These are phyloP conservation scores for Rhipidocladum racemiflorum DNA, from an alignment of 176 grass and related monocot genomes.

Conservation along the genomic window DNA sequence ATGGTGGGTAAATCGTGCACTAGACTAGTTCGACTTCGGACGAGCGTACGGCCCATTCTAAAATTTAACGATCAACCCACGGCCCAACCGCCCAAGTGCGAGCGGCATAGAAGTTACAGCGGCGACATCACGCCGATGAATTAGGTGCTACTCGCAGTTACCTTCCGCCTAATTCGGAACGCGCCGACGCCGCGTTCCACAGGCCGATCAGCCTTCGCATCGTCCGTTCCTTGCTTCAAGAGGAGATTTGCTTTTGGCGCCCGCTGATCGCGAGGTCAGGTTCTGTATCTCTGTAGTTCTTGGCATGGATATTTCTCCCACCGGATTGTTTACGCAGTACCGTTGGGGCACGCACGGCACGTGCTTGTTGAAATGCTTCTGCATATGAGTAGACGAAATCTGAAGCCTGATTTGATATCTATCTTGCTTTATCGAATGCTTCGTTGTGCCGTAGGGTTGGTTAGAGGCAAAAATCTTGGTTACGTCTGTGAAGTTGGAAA, in stretches of 20 bases:
- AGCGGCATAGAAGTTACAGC: background rate
- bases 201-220: background rate
- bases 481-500: background rate
- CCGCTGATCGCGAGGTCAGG: background rate
- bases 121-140: background rate
- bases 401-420: background rate
- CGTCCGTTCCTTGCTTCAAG: background rate
- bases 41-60: background rate
- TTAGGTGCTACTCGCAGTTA: background rate
- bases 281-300: background rate
- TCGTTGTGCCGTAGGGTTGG: background rate
- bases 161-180: background rate
- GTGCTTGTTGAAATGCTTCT: slow-evolving; percentile 16
- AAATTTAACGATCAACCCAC: background rate
- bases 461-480: background rate
- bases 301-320: background rate
- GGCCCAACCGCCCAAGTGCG: background rate
- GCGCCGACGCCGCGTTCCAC: background rate
- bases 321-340: background rate
- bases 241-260: background rate
- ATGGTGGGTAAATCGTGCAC: background rate
- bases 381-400: background rate
- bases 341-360: background rate
- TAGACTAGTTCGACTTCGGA: background rate
- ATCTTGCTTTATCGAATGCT: background rate